These are phyloP conservation scores for Aspergillus sp. DNA, from an alignment of 2,329 filamentous ascomycete species.

Conservation along the genomic window DNA sequence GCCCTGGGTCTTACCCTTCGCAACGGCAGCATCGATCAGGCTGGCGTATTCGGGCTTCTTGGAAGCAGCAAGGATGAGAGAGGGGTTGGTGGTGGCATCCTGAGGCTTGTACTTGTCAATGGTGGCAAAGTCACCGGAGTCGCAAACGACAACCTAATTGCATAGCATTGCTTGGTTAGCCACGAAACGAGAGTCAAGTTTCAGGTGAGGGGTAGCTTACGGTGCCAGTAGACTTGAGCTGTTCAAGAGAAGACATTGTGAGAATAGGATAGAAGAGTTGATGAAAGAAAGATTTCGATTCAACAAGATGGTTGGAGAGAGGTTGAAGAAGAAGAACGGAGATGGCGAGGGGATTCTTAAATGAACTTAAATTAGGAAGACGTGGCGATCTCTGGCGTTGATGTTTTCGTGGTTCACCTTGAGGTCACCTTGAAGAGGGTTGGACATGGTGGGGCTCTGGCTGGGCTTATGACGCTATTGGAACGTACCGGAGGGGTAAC, in stretches of 20 bases:
- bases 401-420: conserved; percentile 8
- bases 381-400: conserved; percentile 4
- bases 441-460: conserved; percentile 3
- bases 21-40: conserved; percentile 82
- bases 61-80: conserved; percentile 93
- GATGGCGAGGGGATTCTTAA: not conserved
- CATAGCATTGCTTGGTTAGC: conserved; percentile 17
- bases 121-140: conserved; percentile 87
- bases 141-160: conserved; percentile 82
- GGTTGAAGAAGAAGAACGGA: not conserved
- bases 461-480: conserved; percentile 6
- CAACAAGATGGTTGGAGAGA: not conserved
- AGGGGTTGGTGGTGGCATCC: conserved; percentile 99
- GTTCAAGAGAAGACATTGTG: conserved; percentile 86
- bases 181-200: not conserved
- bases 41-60: conserved; percentile 97
- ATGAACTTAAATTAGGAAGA: conserved; percentile 5
- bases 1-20: conserved; percentile 76
- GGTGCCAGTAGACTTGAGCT: conserved; percentile 95
- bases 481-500: conserved; percentile 4
- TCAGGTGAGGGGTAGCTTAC: conserved; percentile 57
- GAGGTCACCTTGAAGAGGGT: not conserved
- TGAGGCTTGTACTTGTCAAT: conserved; percentile 99
- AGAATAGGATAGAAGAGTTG: conserved; percentile 6
- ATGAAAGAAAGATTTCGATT: conserved; percentile 3